Evolutionary conservation across 441 rosid species (phyloP), one percentile per base, ranked within the genome.

Genomic region (Heliophila coronopifolia): DNA sequence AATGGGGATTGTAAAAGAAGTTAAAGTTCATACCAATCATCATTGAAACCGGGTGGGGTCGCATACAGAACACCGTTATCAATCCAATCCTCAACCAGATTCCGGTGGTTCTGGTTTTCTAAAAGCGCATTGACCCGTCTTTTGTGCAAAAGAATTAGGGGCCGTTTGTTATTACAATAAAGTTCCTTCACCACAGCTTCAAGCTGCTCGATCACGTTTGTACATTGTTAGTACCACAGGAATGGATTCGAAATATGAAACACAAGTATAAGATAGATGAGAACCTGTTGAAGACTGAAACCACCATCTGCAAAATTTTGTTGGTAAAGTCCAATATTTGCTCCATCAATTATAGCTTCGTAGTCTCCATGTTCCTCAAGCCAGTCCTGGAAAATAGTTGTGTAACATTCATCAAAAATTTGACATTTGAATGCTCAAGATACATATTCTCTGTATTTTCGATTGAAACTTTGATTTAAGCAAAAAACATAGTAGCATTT

Each of bases 41-140:
- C 95, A 69, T 86, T 90, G 5, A 89, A 83, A 59, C 97, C 97
- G 34, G 74, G 74, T 32, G 97, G 95, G 6, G 94, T 86, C 8
- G 75, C 57, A 49, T 81, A 85, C 7, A 90, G 58, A 56, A 74
- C 73, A 42, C 73, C 79, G n/a, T 76, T 71, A 33, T 43, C 61
- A 16, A 66, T 73, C 95, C 94, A 90, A 39, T 81, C 89, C 18
- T 81, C 73, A 2, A 86, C 73, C 50, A 73, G 32, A 66, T 64
- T 52, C 50, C 86, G 61, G 27, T 71, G 55, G 10, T 69, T 63
- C 30, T 78, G 74, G 63, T 72, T 72, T 53, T 69, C 86, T 54
- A 77, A 54, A 42, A 86, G 80, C 19, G 73, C 67, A 3, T 53
- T 71, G 6, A 76, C 66, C 36, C 93, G 84, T 68, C 78, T 85